Evolutionary conservation across 140 eudicot species (phyloP).

Genomic region (Flaveria floridana): DNA sequence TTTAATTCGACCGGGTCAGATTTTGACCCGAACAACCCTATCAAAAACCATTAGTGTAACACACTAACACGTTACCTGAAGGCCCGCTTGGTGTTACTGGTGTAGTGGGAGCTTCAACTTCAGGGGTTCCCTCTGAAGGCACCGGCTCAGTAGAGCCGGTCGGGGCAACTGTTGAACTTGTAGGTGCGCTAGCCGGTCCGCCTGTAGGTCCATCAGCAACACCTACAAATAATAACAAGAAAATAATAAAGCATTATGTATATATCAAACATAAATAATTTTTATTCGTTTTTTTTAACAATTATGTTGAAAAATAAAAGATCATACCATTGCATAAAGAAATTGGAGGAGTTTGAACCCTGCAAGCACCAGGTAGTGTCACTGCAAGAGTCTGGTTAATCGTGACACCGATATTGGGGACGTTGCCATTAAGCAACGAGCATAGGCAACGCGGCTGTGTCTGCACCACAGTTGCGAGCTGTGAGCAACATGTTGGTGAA

Average conservation of each 20-base stretch:
- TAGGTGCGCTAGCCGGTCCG: constrained; percentile 44
- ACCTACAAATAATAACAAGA: constrained; percentile 17
- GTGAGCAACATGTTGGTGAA: constrained; percentile 60
- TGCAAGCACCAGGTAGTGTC: constrained; percentile 62
- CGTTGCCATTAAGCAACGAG: constrained; percentile 50
- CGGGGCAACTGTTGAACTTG: constrained; percentile 37
- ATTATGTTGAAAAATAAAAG: not conserved
- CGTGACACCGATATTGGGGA: constrained; percentile 49
- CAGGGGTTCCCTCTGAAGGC: constrained; percentile 41
- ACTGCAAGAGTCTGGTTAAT: constrained; percentile 76
- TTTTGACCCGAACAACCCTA: not conserved
- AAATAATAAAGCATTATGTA: not conserved
- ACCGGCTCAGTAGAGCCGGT: constrained; percentile 25
- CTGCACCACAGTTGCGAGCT: constrained; percentile 54
- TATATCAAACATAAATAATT: too few relatives aligned
- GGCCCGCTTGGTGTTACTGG: constrained; percentile 35
- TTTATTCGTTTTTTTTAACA: too few relatives aligned
- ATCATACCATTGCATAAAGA: constrained; percentile 46
- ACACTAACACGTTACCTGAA: constrained; percentile 36
- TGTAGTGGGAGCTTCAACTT: constrained; percentile 37
- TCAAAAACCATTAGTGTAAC: not conserved
- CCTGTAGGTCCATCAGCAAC: constrained; percentile 41
- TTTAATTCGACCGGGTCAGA: too few relatives aligned
- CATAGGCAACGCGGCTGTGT: constrained; percentile 75
- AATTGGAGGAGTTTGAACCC: constrained; percentile 64